Base-by-base conservation (phyloP, 2,329 filamentous ascomycete species). In the Apiospora phragmitis region DNA sequence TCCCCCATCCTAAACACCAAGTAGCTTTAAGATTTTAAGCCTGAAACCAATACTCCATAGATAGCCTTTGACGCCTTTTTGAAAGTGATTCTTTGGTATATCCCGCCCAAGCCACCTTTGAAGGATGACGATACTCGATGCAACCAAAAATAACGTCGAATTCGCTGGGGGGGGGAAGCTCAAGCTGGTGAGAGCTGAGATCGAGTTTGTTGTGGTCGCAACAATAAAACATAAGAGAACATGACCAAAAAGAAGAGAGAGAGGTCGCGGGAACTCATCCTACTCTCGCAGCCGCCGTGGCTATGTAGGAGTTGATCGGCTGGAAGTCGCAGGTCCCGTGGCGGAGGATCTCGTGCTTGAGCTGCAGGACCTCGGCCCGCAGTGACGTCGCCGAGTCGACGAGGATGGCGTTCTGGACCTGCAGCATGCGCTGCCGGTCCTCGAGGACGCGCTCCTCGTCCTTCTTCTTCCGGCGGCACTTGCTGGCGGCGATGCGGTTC, bases 401-500 rank as follows among this genome's bases (percentile, higher is more conserved):
- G 32, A 70, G 69, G 14, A 70, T 67, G 62, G 32, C 26, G 65
- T 70, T 67, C 47, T 70, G 62, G 43, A 67, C 65, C 38, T 70
- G 69, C 41, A 70, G 42, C 32, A 67, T 67, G 29, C 69, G 45
- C n/a, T 65, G 26, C 7, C 65, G 41, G 16, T 70, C 69, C 45
- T 70, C 69, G 14, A 70, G 49, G 21, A 51, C 14, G 16, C 35
- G 29, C 24, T 70, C 69, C 24, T 70, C 69, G 42, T 38, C n/a
- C 65, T 70, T 67, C 65, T 70, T 70, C 65, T 70, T 70, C 65
- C 47, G 55, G 21, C 69, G 69, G 32, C 69, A 70, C 26, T 70
- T 70, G 69, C 69, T 70, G 21, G 69, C 69, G 43, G 69, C 69
- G n/a, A 70, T n/a, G 35, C 69, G 69, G 32, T 70, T 70, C 35